A percentile compares a stretch with the other conserved stretches of the same genome.
phyloP scores from a whole-genome alignment of 2,329 filamentous ascomycete species.

The Zelopaecilomyces penicillatus region DNA sequence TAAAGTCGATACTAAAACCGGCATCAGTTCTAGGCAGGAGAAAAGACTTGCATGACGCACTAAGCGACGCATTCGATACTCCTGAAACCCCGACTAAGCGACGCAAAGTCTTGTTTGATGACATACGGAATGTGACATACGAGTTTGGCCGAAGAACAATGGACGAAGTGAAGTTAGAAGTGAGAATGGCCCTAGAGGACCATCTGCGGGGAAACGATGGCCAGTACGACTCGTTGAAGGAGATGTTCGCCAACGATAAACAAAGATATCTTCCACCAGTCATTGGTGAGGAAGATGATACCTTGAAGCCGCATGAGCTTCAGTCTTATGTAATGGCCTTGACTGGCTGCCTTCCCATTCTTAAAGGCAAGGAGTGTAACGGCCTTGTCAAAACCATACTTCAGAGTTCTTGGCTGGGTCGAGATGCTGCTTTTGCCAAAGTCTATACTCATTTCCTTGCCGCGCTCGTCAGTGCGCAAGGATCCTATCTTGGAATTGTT shows the following conservation, averaged over 20 bases:
- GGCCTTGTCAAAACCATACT: conserved; percentile 51
- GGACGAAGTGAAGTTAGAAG: conserved; percentile 47
- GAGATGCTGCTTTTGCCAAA: conserved; percentile 56
- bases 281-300: conserved; percentile 38
- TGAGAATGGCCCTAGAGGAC: conserved; percentile 46
- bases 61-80: conserved; percentile 30
- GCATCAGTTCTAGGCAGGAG: conserved; percentile 36
- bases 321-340: conserved; percentile 56
- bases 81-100: conserved; percentile 42
- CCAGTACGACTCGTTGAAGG: conserved; percentile 53
- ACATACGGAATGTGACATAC: conserved; percentile 48
- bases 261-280: conserved; percentile 30
- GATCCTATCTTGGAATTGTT: conserved; percentile 65
- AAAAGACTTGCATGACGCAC: conserved; percentile 35
- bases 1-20: conserved; percentile 47
- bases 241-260: conserved; percentile 45
- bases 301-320: conserved; percentile 45
- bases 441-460: conserved; percentile 61
- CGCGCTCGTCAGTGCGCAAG: conserved; percentile 73
- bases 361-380: conserved; percentile 50
- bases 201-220: conserved; percentile 50
- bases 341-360: conserved; percentile 50
- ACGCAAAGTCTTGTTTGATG: conserved; percentile 50
- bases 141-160: conserved; percentile 45
- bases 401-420: conserved; percentile 56